Conservation (phyloP, 306 rosid genomes). For the Prunus davidiana region DNA sequence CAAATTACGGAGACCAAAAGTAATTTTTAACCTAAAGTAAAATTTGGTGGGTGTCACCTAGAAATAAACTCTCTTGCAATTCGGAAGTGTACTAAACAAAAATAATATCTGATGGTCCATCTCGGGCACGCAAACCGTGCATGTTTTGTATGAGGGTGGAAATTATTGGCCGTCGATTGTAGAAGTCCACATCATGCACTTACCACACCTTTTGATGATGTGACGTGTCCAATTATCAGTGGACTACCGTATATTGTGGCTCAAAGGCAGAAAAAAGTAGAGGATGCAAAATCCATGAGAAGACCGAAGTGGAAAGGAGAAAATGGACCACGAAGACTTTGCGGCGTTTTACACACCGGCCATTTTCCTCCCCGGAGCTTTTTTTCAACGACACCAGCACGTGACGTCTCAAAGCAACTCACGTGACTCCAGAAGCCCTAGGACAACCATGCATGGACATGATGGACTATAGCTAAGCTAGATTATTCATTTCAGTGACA, state of each 20-base stretch:
- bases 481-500: background rate
- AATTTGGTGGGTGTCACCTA: background rate
- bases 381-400: conserved; percentile 10
- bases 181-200: background rate
- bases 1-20: rapidly evolving
- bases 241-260: background rate
- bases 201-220: background rate
- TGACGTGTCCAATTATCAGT: conserved; percentile 2
- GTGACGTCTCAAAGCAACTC: background rate
- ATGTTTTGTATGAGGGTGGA: no score
- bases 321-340: background rate
- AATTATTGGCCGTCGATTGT: conserved; percentile 3
- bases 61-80: background rate
- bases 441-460: background rate
- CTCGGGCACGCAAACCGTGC: background rate
- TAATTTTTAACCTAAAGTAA: background rate
- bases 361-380: background rate
- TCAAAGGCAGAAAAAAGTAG: background rate
- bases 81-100: background rate
- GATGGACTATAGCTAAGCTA: background rate
- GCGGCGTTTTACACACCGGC: background rate
- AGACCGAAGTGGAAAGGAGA: background rate
- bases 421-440: background rate
- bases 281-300: background rate
- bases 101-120: background rate